phyloP scores from a whole-genome alignment of 2,329 filamentous ascomycete genomes.

The Cladosporium sp. region DNA sequence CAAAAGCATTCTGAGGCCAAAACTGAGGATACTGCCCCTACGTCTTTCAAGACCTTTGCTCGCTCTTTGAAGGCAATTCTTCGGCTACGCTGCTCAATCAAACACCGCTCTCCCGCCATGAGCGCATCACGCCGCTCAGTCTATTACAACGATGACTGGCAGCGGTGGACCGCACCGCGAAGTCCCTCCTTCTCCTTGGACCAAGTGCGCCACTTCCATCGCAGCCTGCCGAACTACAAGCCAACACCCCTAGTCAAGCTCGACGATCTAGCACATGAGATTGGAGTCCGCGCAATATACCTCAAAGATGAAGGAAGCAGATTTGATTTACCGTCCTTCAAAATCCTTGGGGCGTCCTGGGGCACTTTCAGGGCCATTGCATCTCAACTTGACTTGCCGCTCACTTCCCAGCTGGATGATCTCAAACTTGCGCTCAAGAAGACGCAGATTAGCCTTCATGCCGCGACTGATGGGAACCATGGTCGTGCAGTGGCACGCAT shows the following conservation, averaged over 20 bases:
- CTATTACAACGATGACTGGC: conserved; percentile 1
- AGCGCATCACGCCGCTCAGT: not conserved
- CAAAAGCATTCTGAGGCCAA: no score
- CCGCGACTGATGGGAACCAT: conserved; percentile 68
- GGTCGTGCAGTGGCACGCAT: conserved; percentile 65
- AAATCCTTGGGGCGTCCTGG: conserved; percentile 73
- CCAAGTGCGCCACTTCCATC: conserved; percentile 43
- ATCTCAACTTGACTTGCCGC: conserved; percentile 36
- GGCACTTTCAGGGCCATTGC: conserved; percentile 54
- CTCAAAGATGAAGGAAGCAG: conserved; percentile 64
- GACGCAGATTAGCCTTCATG: conserved; percentile 43
- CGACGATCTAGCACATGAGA: conserved; percentile 46
- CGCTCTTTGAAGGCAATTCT: no score
- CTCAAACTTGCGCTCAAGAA: conserved; percentile 26
- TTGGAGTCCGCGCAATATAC: conserved; percentile 52
- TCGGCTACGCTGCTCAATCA: no score
- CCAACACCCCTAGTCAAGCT: conserved; percentile 50
- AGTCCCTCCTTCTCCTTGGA: not conserved
- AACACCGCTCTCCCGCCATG: not conserved
- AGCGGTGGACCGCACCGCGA: not conserved
- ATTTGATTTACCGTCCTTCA: conserved; percentile 65
- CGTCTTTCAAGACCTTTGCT: no score
- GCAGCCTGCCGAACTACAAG: conserved; percentile 48
- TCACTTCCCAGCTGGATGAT: conserved; percentile 38
- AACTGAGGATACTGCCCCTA: no score